phyloP scores from a whole-genome alignment of 768 basidiomycete species.

The Dioszegia aurantiaca region DNA sequence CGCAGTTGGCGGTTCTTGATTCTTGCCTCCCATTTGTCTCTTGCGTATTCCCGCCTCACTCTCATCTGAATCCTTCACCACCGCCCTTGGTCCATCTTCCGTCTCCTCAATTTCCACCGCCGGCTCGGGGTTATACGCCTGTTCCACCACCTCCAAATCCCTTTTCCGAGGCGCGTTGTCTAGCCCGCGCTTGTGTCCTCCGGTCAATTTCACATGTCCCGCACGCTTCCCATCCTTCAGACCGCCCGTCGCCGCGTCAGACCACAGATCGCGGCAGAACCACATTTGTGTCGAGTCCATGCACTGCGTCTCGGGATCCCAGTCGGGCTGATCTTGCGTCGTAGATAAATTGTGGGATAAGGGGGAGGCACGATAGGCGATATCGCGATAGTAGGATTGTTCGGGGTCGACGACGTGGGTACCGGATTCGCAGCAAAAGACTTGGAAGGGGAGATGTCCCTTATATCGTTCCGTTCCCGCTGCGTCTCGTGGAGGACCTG shows the following conservation, averaged over 20 bases:
- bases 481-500: conserved; percentile 86
- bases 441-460: conserved; percentile 93
- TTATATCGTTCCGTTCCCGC: conserved; percentile 77
- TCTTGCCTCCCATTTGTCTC: conserved; percentile 23
- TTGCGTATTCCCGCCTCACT: conserved; percentile 6
- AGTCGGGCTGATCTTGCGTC: conserved; percentile 61
- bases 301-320: conserved; percentile 78
- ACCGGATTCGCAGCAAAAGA: conserved; percentile 97
- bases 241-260: conserved; percentile 75
- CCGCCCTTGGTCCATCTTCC: conserved; percentile 3
- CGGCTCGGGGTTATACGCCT: conserved; percentile 51
- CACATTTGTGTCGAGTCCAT: conserved; percentile 95
- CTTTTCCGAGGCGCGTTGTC: conserved; percentile 20
- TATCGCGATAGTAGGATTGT: conserved; percentile 90
- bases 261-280: conserved; percentile 98
- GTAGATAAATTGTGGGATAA: conserved; percentile 71
- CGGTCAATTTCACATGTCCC: conserved; percentile 33
- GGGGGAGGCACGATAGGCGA: conserved; percentile 75
- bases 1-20: conserved; percentile 16
- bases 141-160: conserved; percentile 5
- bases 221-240: conserved; percentile 50
- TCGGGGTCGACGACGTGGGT: conserved; percentile 94
- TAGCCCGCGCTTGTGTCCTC: conserved; percentile 29
- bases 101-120: conserved; percentile 39
- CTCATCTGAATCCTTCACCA: background rate